A percentile compares a stretch with the other conserved stretches of the same genome.
phyloP scores from a whole-genome alignment of 352 stramenopile species.

The Globisporangium cylindrosporum region DNA sequence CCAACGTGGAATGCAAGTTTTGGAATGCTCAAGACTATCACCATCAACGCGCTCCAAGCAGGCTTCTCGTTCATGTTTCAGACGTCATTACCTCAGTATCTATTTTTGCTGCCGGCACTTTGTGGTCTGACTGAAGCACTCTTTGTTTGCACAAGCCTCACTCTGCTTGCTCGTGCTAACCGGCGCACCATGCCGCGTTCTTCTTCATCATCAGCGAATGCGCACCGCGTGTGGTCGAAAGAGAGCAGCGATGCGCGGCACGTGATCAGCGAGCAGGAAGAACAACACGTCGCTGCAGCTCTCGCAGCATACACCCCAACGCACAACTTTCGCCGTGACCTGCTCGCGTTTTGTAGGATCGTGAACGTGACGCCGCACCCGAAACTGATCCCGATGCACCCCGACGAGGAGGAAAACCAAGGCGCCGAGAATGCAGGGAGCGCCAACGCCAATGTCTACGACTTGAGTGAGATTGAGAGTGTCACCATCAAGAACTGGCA shows the following conservation, averaged over 20 bases:
- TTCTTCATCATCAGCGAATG: not conserved
- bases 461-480: constrained; percentile 59
- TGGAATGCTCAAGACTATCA: not conserved
- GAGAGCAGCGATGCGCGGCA: constrained; percentile 41
- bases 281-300: constrained; percentile 16
- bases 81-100: not conserved
- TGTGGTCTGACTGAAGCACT: no score
- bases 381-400: constrained; percentile 56
- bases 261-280: constrained; percentile 14
- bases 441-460: constrained; percentile 29
- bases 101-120: not conserved
- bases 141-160: no score
- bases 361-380: constrained; percentile 56
- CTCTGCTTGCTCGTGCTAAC: not conserved
- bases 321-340: constrained; percentile 53
- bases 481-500: constrained; percentile 64
- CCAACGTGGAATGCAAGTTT: constrained; percentile 1
- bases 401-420: constrained; percentile 53
- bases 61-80: not conserved
- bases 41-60: not conserved
- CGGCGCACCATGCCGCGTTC: constrained; percentile 5
- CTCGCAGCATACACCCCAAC: constrained; percentile 23
- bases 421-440: constrained; percentile 23
- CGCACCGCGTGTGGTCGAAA: constrained; percentile 39
- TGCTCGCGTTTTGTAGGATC: constrained; percentile 60